A percentile compares a stretch with the other conserved stretches of the same genome.
Conservation (phyloP, 179 eudicot species). For the Spergularia azorica region DNA sequence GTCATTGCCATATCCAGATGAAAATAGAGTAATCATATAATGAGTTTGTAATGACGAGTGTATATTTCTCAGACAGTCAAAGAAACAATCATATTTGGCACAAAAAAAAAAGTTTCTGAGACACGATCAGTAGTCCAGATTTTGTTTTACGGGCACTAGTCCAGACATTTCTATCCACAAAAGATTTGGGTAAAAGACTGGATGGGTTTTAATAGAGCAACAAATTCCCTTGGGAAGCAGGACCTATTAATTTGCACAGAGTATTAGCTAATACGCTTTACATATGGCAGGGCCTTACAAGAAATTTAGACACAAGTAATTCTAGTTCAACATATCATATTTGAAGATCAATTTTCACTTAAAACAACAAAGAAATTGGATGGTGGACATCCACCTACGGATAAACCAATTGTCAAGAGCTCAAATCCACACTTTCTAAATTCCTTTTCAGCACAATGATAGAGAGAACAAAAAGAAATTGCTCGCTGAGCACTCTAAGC, state of each 20-base stretch:
- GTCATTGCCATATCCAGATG: neutral
- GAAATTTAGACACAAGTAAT: neutral
- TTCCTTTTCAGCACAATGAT: too few relatives aligned
- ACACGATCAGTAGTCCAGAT: neutral
- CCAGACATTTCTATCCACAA: neutral
- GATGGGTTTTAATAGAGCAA: neutral
- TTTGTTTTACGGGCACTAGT: neutral
- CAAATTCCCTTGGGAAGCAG: neutral
- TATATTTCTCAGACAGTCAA: neutral
- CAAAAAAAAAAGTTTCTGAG: neutral
- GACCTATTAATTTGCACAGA: neutral
- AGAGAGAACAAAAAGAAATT: too few relatives aligned
- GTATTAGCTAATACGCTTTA: neutral
- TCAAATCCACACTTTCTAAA: too few relatives aligned
- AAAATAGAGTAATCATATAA: neutral
- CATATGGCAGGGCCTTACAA: neutral
- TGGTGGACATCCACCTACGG: too few relatives aligned
- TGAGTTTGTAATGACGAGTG: slow-evolving; percentile 3
- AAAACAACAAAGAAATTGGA: too few relatives aligned
- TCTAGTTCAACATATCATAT: neutral
- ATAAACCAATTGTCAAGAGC: too few relatives aligned
- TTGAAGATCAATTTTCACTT: neutral
- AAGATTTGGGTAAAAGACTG: neutral
- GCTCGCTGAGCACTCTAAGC: neutral
- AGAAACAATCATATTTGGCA: neutral